These are phyloP conservation scores for Bruguiera gymnorhiza DNA, from an alignment of 345 rosid genomes.

Conservation along the genomic window DNA sequence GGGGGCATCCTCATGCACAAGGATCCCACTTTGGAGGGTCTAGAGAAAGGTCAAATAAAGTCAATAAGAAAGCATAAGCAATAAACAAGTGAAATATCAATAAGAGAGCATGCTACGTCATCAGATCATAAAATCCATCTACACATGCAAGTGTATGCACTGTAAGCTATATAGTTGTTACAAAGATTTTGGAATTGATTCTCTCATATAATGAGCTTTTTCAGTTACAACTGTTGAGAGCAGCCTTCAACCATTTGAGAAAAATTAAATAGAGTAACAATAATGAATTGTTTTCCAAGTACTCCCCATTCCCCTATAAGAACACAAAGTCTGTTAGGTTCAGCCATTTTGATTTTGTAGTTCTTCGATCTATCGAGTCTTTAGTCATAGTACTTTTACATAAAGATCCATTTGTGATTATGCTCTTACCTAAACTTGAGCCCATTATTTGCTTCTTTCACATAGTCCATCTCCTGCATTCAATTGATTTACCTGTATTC, in stretches of 20 bases:
- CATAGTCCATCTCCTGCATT: conserved; percentile 99
- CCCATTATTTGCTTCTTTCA: conserved; percentile 85
- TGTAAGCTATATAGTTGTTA: not conserved
- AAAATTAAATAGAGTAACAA: not conserved
- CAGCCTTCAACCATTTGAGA: not conserved
- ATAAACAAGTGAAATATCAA: too few relatives aligned
- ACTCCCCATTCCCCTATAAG: not conserved
- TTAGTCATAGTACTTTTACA: not conserved
- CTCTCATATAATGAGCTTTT: not conserved
- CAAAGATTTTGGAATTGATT: not conserved
- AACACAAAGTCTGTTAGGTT: not conserved
- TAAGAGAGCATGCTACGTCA: not conserved
- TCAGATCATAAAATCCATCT: not conserved
- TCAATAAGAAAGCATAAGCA: not conserved
- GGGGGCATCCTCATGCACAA: too few relatives aligned
- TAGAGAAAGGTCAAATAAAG: too few relatives aligned
- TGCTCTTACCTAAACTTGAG: conserved; percentile 69
- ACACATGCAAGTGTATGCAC: not conserved
- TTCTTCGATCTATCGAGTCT: too few relatives aligned
- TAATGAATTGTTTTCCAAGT: not conserved
- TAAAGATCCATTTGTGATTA: conserved; percentile 1
- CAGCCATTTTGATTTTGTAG: too few relatives aligned
- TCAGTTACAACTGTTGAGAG: not conserved
- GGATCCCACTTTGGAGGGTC: too few relatives aligned
- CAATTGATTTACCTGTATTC: conserved; percentile 99